Evolutionary conservation across 805 yeast genomes (phyloP).

Genomic region (Candida jianshihensis): DNA sequence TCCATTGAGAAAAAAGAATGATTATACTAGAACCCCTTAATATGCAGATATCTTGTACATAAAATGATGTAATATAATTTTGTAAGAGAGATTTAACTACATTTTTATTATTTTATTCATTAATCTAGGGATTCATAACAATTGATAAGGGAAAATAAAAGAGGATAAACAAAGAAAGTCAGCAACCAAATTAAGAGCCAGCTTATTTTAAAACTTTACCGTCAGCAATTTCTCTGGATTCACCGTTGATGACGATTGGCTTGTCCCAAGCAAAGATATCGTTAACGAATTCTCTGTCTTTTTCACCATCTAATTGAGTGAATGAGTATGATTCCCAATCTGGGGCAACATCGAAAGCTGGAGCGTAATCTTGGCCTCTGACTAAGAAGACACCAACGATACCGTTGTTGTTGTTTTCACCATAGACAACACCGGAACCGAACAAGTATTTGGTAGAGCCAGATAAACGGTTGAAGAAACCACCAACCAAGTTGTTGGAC

Average conservation of each 20-base stretch:
- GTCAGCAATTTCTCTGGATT: conserved; percentile 82
- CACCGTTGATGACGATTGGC: conserved; percentile 78
- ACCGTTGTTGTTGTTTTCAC: conserved; percentile 98
- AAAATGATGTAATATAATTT: too few relatives aligned
- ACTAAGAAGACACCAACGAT: conserved; percentile 90
- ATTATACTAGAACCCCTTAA: too few relatives aligned
- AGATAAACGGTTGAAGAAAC: conserved; percentile 91
- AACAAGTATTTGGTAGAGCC: conserved; percentile 92
- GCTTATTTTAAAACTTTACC: conserved; percentile 93
- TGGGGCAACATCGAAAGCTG: conserved; percentile 98
- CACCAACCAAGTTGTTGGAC: conserved; percentile 97
- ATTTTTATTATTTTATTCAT: too few relatives aligned
- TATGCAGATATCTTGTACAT: not conserved
- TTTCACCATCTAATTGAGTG: conserved; percentile 75
- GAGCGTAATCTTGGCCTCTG: conserved; percentile 86
- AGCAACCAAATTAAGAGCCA: not conserved
- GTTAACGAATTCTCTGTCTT: conserved; percentile 71
- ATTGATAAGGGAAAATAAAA: not conserved
- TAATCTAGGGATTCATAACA: not conserved
- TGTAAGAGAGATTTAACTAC: too few relatives aligned
- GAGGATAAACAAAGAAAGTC: not conserved
- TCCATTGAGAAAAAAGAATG: not conserved
- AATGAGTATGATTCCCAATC: conserved; percentile 94
- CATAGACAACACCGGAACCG: conserved; percentile 91
- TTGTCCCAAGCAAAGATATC: conserved; percentile 98